These are phyloP conservation scores for Puccinia coronata DNA, from an alignment of 1,284 basidiomycete genomes.

Conservation along the genomic window DNA sequence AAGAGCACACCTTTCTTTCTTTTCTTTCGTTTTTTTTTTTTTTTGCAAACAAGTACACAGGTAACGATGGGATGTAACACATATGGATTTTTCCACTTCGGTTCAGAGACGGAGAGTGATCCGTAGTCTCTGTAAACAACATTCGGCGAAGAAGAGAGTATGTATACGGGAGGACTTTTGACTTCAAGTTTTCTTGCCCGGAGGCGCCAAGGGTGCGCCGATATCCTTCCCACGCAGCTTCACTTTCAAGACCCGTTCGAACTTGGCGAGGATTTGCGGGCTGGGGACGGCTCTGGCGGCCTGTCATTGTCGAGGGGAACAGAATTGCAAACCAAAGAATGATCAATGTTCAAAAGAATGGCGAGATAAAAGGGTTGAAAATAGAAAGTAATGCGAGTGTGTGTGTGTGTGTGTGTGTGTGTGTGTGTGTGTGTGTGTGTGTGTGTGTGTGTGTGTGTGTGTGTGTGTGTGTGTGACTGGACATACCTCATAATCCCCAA, in stretches of 20 bases:
- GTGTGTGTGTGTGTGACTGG: not conserved
- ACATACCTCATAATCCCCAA: constrained; percentile 45
- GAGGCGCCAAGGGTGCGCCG: constrained; percentile 32
- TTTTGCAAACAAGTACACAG: constrained; percentile 24
- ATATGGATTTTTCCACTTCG: not conserved
- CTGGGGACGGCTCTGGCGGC: constrained; percentile 39
- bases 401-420: too few species aligned
- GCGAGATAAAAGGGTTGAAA: not conserved
- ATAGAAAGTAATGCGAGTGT: not conserved
- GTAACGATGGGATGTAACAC: constrained; percentile 21
- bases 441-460: too few species aligned
- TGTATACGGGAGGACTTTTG: not conserved
- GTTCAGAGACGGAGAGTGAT: not conserved
- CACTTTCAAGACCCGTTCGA: constrained; percentile 45
- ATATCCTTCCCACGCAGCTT: constrained; percentile 44
- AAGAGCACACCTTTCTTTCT: too few species aligned
- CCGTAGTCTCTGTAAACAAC: not conserved
- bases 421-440: not conserved
- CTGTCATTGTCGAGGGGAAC: not conserved
- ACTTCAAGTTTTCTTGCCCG: constrained; percentile 13
- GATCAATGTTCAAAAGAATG: not conserved
- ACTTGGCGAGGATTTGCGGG: constrained; percentile 42
- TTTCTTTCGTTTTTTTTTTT: too few species aligned
- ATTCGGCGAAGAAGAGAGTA: not conserved
- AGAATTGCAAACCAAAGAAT: not conserved